phyloP scores from a whole-genome alignment of 169 alveolate genomes.

The Babesia ovis region DNA sequence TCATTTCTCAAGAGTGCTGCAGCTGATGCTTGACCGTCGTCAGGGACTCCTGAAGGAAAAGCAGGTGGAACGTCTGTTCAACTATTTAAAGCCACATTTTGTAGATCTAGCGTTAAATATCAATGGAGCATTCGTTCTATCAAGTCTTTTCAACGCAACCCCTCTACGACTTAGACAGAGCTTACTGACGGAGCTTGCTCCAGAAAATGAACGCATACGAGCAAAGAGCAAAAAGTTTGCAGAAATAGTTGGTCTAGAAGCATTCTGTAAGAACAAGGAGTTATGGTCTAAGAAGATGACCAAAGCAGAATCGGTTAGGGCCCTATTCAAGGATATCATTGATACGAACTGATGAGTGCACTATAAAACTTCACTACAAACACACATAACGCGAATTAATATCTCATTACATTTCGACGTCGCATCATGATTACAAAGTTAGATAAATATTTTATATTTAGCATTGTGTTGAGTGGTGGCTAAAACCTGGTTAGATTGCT shows the following conservation, averaged over 20 bases:
- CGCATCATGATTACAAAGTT: no score
- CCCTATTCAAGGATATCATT: conserved; percentile 54
- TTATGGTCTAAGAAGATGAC: conserved; percentile 29
- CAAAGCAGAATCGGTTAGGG: conserved; percentile 39
- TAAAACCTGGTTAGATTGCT: no score
- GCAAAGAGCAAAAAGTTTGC: conserved; percentile 28
- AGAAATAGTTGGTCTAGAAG: conserved; percentile 29
- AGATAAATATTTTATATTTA: no score
- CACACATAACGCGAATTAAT: no score
- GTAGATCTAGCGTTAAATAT: conserved; percentile 18
- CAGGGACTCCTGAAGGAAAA: conserved; percentile 50
- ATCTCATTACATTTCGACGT: no score
- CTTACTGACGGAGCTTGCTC: conserved; percentile 30
- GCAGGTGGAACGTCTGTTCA: conserved; percentile 21
- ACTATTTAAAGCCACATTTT: conserved; percentile 9
- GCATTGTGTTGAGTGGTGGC: no score
- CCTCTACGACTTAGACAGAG: conserved; percentile 5
- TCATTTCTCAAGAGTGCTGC: conserved; percentile 63
- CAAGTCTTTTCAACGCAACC: conserved; percentile 8
- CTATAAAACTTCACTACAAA: no score
- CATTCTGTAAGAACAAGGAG: conserved; percentile 38
- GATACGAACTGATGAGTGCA: conserved; percentile 4
- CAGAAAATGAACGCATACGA: conserved; percentile 12
- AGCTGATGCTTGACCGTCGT: conserved; percentile 53
- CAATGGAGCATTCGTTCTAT: conserved; percentile 50